Evolutionary conservation across 2,329 filamentous ascomycete species (phyloP).

Genomic region (Hymenotorrendiella dingleyae): DNA sequence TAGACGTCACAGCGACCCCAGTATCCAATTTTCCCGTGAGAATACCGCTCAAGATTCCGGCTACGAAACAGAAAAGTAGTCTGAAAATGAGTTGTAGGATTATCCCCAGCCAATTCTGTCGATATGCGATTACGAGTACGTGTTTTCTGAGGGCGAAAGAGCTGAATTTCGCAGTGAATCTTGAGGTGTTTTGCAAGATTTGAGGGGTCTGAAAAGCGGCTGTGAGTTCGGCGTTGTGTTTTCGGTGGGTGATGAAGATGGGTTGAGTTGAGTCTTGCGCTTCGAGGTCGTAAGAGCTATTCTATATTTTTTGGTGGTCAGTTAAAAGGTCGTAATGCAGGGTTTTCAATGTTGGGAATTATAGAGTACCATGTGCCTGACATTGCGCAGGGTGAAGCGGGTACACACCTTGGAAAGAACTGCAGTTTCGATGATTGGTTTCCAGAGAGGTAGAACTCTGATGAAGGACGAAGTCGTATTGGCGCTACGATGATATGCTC

Average conservation of each 20-base stretch:
- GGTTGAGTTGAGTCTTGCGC: not conserved
- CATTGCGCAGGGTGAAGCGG: too few species aligned
- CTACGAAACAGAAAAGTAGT: not conserved
- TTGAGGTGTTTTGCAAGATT: not conserved
- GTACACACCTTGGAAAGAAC: not conserved
- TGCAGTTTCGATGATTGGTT: not conserved
- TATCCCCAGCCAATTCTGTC: not conserved
- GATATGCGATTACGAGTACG: not conserved
- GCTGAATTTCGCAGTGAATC: not conserved
- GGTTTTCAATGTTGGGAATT: not conserved
- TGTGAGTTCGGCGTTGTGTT: not conserved
- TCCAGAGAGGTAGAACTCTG: not conserved
- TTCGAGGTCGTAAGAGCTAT: not conserved
- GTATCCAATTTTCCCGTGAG: not conserved
- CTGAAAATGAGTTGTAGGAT: not conserved
- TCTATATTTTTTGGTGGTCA: not conserved
- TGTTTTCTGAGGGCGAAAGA: not conserved
- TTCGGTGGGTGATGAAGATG: not conserved
- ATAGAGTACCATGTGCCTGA: too few species aligned
- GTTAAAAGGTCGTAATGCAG: not conserved
- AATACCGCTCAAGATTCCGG: not conserved
- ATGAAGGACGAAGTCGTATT: not conserved
- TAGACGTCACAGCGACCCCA: not conserved
- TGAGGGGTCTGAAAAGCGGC: not conserved
- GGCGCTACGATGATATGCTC: not conserved